Conservation (phyloP, 1,284 basidiomycete genomes). For the Malassezia restricta region DNA sequence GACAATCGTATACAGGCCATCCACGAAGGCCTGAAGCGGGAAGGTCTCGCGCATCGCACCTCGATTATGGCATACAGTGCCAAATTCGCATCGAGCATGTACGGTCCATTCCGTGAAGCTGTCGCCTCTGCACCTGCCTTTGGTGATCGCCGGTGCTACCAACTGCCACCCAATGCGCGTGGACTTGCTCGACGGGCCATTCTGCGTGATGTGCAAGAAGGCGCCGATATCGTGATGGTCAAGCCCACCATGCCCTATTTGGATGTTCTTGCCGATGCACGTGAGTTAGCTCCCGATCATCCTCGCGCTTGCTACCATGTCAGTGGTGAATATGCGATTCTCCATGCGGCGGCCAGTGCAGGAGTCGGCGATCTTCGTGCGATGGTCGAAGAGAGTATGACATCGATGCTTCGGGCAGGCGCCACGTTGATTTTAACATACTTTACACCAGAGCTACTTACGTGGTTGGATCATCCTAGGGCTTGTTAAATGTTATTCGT, state of each 20-base stretch:
- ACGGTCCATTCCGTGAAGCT: slow-evolving; percentile 94
- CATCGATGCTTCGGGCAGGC: slow-evolving; percentile 80
- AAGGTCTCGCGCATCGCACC: slow-evolving; percentile 58
- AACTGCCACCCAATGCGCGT: slow-evolving; percentile 75
- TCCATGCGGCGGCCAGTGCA: slow-evolving; percentile 79
- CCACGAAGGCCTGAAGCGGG: slow-evolving; percentile 70
- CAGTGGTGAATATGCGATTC: slow-evolving; percentile 84
- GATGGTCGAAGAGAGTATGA: slow-evolving; percentile 86
- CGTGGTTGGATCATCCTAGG: slow-evolving; percentile 13
- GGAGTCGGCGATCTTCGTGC: slow-evolving; percentile 81
- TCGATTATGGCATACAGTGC: slow-evolving; percentile 97
- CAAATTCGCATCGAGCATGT: slow-evolving; percentile 91
- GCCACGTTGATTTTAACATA: slow-evolving; percentile 82
- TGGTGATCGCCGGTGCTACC: slow-evolving; percentile 93
- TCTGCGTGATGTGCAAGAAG: slow-evolving; percentile 75
- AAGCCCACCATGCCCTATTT: slow-evolving; percentile 93
- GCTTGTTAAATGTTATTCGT: background rate
- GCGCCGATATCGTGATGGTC: slow-evolving; percentile 98
- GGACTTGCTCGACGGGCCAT: slow-evolving; percentile 87
- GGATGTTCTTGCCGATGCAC: slow-evolving; percentile 83
- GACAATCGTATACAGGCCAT: slow-evolving; percentile 84
- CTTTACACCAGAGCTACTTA: slow-evolving; percentile 77
- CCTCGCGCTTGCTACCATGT: slow-evolving; percentile 74
- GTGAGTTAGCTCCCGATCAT: slow-evolving; percentile 66
- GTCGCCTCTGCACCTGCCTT: slow-evolving; percentile 88